Percentiles rank a stretch among this genome's conserved stretches.
phyloP scores from a whole-genome alignment of 345 rosid species.

The Schrenkiella parvula region DNA sequence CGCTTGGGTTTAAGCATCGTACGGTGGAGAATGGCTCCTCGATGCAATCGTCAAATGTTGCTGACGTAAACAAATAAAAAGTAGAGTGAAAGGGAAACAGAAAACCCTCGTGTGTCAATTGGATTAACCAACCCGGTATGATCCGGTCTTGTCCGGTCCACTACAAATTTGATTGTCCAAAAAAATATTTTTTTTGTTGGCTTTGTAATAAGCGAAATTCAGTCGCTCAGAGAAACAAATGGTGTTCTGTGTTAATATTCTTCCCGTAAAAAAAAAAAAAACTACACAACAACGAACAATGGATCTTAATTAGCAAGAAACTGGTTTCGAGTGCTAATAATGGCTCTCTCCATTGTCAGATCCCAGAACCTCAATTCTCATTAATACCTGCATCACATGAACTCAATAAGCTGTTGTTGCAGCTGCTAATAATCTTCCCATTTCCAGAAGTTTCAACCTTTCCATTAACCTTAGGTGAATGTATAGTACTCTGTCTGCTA shows the following conservation, averaged over 20 bases:
- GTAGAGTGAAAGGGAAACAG: conserved; percentile 10
- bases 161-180: background rate
- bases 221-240: background rate
- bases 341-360: background rate
- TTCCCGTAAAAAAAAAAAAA: background rate
- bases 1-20: conserved; percentile 25
- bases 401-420: background rate
- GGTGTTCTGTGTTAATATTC: background rate
- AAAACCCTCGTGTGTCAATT: conserved; percentile 26
- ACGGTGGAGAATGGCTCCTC: conserved; percentile 15
- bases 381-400: background rate
- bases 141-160: background rate
- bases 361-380: background rate
- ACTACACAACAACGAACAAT: background rate
- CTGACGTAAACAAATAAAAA: conserved; percentile 13
- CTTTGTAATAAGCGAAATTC: background rate
- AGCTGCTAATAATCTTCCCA: conserved; percentile 16
- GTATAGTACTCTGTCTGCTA: conserved; percentile 30
- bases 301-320: background rate
- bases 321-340: background rate
- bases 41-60: conserved; percentile 3
- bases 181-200: background rate
- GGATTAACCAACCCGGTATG: background rate
- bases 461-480: conserved; percentile 2
- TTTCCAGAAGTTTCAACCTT: conserved; percentile 26